A percentile compares a stretch with the other conserved stretches of the same genome.
Conservation (phyloP, 2,329 filamentous ascomycete genomes). For the Phoma herbarum region DNA sequence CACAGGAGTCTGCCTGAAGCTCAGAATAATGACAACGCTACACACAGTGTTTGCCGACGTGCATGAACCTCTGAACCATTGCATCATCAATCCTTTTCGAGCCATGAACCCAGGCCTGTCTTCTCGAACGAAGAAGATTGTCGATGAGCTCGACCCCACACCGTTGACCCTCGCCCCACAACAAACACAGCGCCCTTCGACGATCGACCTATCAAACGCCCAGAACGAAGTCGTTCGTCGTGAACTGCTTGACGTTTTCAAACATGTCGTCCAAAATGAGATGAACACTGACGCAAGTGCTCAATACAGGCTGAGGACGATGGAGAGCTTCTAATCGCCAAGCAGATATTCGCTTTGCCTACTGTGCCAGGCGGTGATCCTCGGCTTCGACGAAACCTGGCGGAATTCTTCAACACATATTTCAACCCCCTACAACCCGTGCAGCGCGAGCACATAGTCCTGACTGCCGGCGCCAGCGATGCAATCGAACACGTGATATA, state of each 20-base stretch:
- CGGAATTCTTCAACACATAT: background rate
- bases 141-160: background rate
- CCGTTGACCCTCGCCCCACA: background rate
- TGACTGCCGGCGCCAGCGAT: constrained; percentile 3
- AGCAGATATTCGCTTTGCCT: constrained; percentile 1
- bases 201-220: background rate
- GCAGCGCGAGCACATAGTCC: background rate
- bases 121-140: background rate
- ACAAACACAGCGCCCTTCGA: background rate
- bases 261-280: background rate
- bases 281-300: background rate
- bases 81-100: background rate
- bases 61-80: background rate
- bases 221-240: constrained; percentile 1
- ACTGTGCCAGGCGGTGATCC: background rate
- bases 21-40: constrained; percentile 36
- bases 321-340: background rate
- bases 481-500: constrained; percentile 2
- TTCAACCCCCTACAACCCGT: background rate
- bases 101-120: background rate
- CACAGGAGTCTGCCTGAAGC: constrained; percentile 1
- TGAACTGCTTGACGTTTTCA: background rate
- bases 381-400: background rate
- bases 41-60: background rate
- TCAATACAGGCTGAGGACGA: too few relatives aligned